A percentile compares a stretch with the other conserved stretches of the same genome.
Conservation (phyloP, 1,284 basidiomycete species). For the Ustilago nuda region DNA sequence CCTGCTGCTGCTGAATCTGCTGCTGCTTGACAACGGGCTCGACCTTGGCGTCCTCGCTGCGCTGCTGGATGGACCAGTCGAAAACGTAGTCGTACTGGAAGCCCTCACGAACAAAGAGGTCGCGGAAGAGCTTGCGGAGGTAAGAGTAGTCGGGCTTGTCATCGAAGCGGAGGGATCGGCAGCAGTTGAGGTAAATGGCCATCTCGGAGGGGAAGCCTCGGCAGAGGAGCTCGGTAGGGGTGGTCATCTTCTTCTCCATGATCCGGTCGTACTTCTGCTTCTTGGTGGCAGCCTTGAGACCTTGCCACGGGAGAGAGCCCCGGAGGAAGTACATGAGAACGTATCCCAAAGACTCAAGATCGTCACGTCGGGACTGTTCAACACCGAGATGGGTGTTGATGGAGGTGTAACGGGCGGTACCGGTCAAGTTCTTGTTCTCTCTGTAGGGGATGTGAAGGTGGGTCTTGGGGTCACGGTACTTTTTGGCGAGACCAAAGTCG, state of each 20-base stretch:
- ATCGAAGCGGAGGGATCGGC: constrained; percentile 69
- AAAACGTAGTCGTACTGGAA: constrained; percentile 70
- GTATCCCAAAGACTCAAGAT: constrained; percentile 68
- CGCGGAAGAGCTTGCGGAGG: constrained; percentile 69
- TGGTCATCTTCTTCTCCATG: constrained; percentile 71
- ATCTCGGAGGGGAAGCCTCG: constrained; percentile 69
- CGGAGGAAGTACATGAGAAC: constrained; percentile 70
- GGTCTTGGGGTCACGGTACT: constrained; percentile 99
- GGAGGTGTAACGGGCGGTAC: constrained; percentile 98
- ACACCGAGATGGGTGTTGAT: constrained; percentile 99
- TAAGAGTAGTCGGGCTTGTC: constrained; percentile 70
- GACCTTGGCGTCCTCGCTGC: constrained; percentile 59
- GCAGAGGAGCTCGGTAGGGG: constrained; percentile 69
- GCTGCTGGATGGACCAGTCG: constrained; percentile 69
- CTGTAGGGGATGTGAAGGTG: constrained; percentile 99
- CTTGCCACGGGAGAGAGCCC: constrained; percentile 69
- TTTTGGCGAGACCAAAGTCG: constrained; percentile 99
- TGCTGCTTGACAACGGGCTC: constrained; percentile 53
- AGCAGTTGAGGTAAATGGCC: constrained; percentile 70
- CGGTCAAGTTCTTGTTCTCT: constrained; percentile 99
- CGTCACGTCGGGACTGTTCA: constrained; percentile 69
- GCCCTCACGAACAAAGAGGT: constrained; percentile 70
- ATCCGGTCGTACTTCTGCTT: constrained; percentile 70
- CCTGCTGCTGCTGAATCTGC: constrained; percentile 47
- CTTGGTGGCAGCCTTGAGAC: constrained; percentile 69